These are phyloP conservation scores for Aspergillus sp. DNA, from an alignment of 2,329 filamentous ascomycete species.

Conservation along the genomic window DNA sequence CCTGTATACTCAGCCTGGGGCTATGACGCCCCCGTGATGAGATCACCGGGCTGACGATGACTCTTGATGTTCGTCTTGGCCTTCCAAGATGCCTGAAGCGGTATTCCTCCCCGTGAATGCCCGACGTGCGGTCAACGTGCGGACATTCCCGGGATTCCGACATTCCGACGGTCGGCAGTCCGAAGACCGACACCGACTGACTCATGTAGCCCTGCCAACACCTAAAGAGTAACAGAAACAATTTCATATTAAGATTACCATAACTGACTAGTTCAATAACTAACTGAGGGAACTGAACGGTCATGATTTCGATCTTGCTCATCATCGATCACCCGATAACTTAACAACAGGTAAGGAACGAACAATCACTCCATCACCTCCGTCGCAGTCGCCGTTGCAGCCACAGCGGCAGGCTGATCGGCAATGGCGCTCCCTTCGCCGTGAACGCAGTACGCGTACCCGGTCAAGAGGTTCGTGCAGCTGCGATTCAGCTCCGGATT, in stretches of 20 bases:
- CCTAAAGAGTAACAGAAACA: not conserved
- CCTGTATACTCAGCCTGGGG: not conserved
- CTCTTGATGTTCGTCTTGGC: not conserved
- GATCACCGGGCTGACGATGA: not conserved
- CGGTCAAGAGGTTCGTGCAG: constrained; percentile 32
- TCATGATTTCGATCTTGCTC: not conserved
- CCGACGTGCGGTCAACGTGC: not conserved
- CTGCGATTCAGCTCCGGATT: constrained; percentile 28
- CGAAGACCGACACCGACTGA: not conserved
- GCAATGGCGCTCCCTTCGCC: not conserved
- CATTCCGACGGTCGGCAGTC: not conserved
- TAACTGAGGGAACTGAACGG: not conserved
- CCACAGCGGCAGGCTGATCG: not conserved
- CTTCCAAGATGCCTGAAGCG: not conserved
- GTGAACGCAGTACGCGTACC: constrained; percentile 29
- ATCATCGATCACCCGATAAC: not conserved
- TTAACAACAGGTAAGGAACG: too few relatives aligned
- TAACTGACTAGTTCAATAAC: not conserved
- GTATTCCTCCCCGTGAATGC: not conserved
- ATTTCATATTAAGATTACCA: not conserved
- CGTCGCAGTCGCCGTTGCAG: not conserved
- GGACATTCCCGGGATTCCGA: not conserved
- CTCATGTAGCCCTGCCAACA: not conserved
- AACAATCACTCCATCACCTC: not conserved
- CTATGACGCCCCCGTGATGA: not conserved